Evolutionary conservation across 257 asterid genomes (phyloP).

Genomic region (Solanum acaule): DNA sequence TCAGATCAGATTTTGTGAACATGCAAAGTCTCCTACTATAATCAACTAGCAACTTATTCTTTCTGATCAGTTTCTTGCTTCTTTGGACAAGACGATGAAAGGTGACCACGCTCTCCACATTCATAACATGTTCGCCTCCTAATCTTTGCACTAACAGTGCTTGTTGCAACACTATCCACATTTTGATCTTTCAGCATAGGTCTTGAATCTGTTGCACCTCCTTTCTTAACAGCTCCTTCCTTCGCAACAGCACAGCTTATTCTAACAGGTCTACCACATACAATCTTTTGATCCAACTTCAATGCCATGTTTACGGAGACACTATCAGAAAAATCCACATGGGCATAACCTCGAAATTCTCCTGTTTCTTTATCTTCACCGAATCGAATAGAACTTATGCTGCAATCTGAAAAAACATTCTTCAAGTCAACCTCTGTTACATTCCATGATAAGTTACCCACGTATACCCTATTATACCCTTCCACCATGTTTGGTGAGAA

Average conservation of each 20-base stretch:
- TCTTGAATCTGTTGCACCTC: slow-evolving; percentile 12
- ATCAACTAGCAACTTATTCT: slow-evolving; percentile 19
- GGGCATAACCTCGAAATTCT: slow-evolving; percentile 86
- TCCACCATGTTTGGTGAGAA: slow-evolving; percentile 57
- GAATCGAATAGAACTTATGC: slow-evolving; percentile 52
- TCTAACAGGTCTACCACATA: slow-evolving; percentile 74
- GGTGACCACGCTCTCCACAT: slow-evolving; percentile 85
- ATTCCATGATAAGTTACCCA: slow-evolving; percentile 86
- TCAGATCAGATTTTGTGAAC: not conserved
- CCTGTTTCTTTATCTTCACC: slow-evolving; percentile 82
- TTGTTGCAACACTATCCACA: slow-evolving; percentile 7
- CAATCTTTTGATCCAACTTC: slow-evolving; percentile 63
- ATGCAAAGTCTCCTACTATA: not conserved
- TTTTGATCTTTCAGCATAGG: slow-evolving; percentile 2
- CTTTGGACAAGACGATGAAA: slow-evolving; percentile 72
- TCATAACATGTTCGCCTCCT: slow-evolving; percentile 77
- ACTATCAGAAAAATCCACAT: slow-evolving; percentile 66
- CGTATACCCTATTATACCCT: slow-evolving; percentile 81
- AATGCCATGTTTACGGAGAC: slow-evolving; percentile 49
- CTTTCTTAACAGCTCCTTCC: slow-evolving; percentile 38
- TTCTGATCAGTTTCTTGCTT: slow-evolving; percentile 27
- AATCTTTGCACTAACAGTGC: slow-evolving; percentile 50
- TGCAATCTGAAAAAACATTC: slow-evolving; percentile 47
- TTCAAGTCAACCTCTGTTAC: slow-evolving; percentile 71
- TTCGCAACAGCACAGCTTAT: slow-evolving; percentile 70